Base-by-base conservation (phyloP, 2,329 filamentous ascomycete species). In the Penicillium sp. region DNA sequence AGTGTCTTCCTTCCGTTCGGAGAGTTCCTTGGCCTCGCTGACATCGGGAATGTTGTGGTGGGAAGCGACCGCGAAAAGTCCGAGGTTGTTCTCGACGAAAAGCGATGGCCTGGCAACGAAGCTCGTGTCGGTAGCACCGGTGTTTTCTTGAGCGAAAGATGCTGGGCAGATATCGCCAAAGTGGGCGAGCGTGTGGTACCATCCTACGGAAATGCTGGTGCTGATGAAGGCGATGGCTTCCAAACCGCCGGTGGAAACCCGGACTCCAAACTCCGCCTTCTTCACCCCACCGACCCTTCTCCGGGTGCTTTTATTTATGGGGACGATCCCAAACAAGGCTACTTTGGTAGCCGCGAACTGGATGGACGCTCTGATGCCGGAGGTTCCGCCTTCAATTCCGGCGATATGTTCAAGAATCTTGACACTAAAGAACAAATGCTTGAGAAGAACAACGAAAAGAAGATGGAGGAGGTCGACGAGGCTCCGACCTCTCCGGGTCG, bases 391-490 rank as follows among this genome's bases (percentile, higher is more conserved):
- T 89, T 96, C 71, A 90, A 93, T 48, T 90, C 85, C 53, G 93
- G 94, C 8, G 94, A 99, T 73, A 96, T 99, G 93, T 99, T 99
- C 82, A 91, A 92, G 70, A 96, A 97, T 68, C 82, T 97, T 8
- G 93, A 97, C 66, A 97, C 93, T 7, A 86, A 91, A 62, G 90
- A 96, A 72, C 90, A 96, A 72, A 91, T 99, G 85, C 91, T 93
- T 0, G 93, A 97, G 77, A 93, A 96, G 65, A 91, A 91, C 60
- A 96, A 96, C 64, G 91, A 96, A 65, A 91, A 93, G 75, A 87
- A 90, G 17, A 85, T 97, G 77, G 86, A 90, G 59, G 93, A 97
- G 75, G 90, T 99, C 2, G 94, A 99, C 63, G 90, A 93, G 68
- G 85, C 88, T 62, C 85, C 85, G 45, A 86, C 90, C 59, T 93